Base-by-base conservation (phyloP, 2,329 filamentous ascomycete species). In the Monilinia polystroma region DNA sequence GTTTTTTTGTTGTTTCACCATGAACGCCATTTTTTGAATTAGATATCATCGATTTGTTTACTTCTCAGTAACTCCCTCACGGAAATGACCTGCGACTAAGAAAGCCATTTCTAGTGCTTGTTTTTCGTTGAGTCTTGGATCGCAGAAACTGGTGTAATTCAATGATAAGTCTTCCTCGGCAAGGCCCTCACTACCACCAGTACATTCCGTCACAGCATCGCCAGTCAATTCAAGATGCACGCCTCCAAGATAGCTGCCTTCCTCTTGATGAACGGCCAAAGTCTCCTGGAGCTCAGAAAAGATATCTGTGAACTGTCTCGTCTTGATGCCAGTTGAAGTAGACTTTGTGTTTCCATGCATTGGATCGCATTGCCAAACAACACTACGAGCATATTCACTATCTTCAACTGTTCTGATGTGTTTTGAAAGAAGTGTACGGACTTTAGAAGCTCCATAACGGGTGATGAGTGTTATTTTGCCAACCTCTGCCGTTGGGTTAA, bases 301-400 rank as follows among this genome's bases (percentile, higher is more conserved):
- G 74, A 99, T 97, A 77, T 95, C 90, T 70, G 86, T 86, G 82
- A 99, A 99, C 66, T 90, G 89, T 20, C 95, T 87, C 1, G 95
- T 99, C 83, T 99, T 99, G 80, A 97, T 87, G 35, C 93, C 93
- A 0, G 85, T 81, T 0, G 86, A 84, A 0, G 91, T 94, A 26
- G 85, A 84, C 54, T 83, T 80, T 49, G 87, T 90, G 79, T 90
- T 90, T 70, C 95, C 95, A 80, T 99, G 95, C 95, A 99, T 99
- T 29, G 95, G 95, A 79, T 99, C 95, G 80, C 94, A 98, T 80
- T 98, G 95, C 94, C 94, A 98, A 73, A 97, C 92, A 4, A 96
- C 92, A 29, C 79, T 80, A 62, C 82, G 78, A 57, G 78, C 78
- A 78, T 87, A 87, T 78, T 88, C 92, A 67, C 90, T 93, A 73